Evolutionary conservation across 2,329 filamentous ascomycete genomes (phyloP), one percentile per base, ranked within the genome.

Genomic region (Ophiobolus disseminans): DNA sequence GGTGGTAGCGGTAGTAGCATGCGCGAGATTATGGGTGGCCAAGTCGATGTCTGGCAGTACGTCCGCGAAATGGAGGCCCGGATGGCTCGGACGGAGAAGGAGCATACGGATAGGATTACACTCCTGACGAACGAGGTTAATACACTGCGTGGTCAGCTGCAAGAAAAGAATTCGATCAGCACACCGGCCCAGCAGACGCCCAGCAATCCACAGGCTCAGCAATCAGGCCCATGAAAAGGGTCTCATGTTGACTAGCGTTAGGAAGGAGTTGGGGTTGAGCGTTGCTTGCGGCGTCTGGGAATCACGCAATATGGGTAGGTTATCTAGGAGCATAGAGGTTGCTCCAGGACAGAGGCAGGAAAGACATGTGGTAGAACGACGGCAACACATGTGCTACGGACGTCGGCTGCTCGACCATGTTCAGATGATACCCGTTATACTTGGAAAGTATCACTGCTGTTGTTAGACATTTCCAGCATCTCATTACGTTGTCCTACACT

Each of bases 1-100:
- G 79, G 81, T 16, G 82, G 80, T 40, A 84, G 81, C 39, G 80
- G 76, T 13, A 83, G 82, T 50, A 86, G 83, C 63, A 84, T 83
- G 56, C 83, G 83, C 53, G 90, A 90, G 60, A 79, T 90, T 51
- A 87, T 90, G 69, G 84, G 42, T 75, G 84, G 54, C 21, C 62
- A 66, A 11, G 51, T 68, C 21, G 86, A 85, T 32, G 76, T 92
- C 7, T 91, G 87, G 87, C 76, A 80, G 3, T 91, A 91, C 62
- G 83, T 92, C 25, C 85, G 90, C 47, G 81, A 80, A 14, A 76
- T 93, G 40, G 89, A 93, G 64, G 82, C 63, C 25, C 70, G 75
- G 14, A 75, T 80, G 67, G 67, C 69, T 14, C 62, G 73, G 20
- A 77, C 76, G 70, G 73, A 76, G 48, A 76, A 79, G 58, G 78